These are phyloP conservation scores for Colletotrichum tofieldiae DNA, from an alignment of 2,329 filamentous ascomycete genomes.

Conservation along the genomic window DNA sequence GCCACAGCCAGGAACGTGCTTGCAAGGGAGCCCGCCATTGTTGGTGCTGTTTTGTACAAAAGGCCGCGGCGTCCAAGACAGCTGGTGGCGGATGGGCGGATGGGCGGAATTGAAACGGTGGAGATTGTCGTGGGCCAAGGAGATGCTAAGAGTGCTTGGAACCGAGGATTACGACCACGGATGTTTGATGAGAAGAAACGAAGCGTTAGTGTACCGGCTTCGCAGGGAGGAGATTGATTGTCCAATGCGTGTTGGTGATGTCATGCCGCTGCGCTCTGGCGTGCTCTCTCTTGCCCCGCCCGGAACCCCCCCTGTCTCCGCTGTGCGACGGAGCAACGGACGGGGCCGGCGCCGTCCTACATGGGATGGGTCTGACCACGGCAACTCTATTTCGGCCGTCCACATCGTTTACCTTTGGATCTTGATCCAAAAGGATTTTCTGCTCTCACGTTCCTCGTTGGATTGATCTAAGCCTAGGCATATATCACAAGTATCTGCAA, in stretches of 20 bases:
- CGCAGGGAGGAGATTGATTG: slow-evolving; percentile 2
- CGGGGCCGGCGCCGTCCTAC: background rate
- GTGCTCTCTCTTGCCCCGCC: slow-evolving; percentile 33
- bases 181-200: background rate
- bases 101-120: background rate
- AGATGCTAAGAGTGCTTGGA: background rate
- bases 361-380: background rate
- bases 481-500: background rate
- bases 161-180: background rate
- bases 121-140: background rate
- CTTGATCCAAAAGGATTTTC: no score
- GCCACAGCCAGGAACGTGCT: slow-evolving; percentile 35
- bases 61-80: background rate
- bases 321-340: slow-evolving; percentile 8
- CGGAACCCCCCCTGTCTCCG: slow-evolving; percentile 18
- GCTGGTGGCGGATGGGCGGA: background rate
- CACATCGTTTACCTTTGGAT: background rate
- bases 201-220: slow-evolving; percentile 9
- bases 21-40: slow-evolving; percentile 30
- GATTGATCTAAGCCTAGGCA: no score
- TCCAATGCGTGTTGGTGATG: slow-evolving; percentile 27
- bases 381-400: slow-evolving; percentile 13
- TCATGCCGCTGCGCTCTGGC: slow-evolving; percentile 39
- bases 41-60: background rate
- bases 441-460: no score